Base-by-base conservation (phyloP, 352 stramenopile species). In the Peronosclerospora sorghi region DNA sequence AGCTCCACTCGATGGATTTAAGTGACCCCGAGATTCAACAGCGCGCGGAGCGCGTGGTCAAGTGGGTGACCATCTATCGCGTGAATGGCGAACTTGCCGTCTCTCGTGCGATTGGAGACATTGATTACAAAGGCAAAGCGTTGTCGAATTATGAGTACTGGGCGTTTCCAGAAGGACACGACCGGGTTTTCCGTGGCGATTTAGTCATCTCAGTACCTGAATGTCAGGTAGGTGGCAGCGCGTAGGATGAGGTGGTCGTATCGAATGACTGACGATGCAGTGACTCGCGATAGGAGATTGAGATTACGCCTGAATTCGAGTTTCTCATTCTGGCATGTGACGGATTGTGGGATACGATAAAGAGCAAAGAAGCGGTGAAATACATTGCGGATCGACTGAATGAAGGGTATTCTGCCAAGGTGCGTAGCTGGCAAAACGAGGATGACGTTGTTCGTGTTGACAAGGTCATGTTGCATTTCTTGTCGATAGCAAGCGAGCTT, bases 41-140 rank as follows among this genome's bases (percentile, higher is more conserved):
- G 45, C 79, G 77, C 18, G 81, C 81, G 0, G 68, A 82, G 17
- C 72, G 78, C 9, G 78, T 93, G 7, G 77, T 93, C 27, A 76
- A 83, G 41, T 88, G 78, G 75, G 73, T 93, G 17, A 83, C 75
- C 26, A 86, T 93, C 23, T 87, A 86, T 43, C 69, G 80, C 30
- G 80, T 96, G 9, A 95, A 96, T 45, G 85, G 86, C 35, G 90
- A 96, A 41, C 66, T 96, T n/a, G 88, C 90, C 12, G 80, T 96
- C 7, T 96, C 84, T 26, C 75, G 87, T 13, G 83, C 87, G 8
- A 95, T 96, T 51, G 87, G 87, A 20, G 87, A 96, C 51, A 86
- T 94, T 47, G 78, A 91, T 35, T 96, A 96, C 55, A 96, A 96
- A 53, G 73, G 73, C 2, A 64, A 72, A 20, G 59, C 71, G 10